Evolutionary conservation across 164 flowering plant genomes (phyloP).

Genomic region (Vitis labrusca): DNA sequence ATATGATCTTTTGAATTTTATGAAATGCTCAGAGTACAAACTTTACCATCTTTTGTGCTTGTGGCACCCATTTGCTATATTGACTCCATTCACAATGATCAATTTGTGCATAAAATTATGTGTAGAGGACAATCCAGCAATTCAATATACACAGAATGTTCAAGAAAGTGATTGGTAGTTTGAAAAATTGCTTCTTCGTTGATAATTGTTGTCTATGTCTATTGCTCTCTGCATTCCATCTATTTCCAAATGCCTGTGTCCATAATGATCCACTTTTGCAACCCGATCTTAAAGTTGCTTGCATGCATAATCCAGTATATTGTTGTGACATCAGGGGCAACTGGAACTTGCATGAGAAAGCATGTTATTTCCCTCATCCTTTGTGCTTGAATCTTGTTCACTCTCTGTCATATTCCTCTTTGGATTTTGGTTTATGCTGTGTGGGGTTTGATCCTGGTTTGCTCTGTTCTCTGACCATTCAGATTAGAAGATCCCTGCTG

Average conservation of each 20-base stretch:
- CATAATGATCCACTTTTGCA: neutral
- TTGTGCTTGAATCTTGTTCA: neutral
- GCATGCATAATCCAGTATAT: neutral
- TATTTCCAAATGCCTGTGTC: neutral
- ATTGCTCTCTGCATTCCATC: neutral
- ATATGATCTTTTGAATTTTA: too few species aligned
- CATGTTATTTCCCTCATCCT: neutral
- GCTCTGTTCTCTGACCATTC: neutral
- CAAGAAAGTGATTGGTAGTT: too few species aligned
- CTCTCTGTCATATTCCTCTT: neutral
- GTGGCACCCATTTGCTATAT: too few species aligned
- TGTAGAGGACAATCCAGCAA: too few species aligned
- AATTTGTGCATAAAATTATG: too few species aligned
- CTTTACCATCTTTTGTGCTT: too few species aligned
- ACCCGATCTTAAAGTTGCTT: neutral
- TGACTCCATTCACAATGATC: neutral
- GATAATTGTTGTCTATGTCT: neutral
- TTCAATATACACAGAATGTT: too few species aligned
- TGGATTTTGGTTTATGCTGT: neutral
- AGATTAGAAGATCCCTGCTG: slow-evolving; percentile 84
- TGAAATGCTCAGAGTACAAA: too few species aligned
- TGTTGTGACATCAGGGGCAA: neutral
- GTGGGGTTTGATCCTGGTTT: slow-evolving; percentile 5
- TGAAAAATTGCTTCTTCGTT: too few species aligned
- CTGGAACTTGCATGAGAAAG: neutral